Conservation (phyloP, 164 flowering plant genomes). For the Macadamia integrifolia region DNA sequence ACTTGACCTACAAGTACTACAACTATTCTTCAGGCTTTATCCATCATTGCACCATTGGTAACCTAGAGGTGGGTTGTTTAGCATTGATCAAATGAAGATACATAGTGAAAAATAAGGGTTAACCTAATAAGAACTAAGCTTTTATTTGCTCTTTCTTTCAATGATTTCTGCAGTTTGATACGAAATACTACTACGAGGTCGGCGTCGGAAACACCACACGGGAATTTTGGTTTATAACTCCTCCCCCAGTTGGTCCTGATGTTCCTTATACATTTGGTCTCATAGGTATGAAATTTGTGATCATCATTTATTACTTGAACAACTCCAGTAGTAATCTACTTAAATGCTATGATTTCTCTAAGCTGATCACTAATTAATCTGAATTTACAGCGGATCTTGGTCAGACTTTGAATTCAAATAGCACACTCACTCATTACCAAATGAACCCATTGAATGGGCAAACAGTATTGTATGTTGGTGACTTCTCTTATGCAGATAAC, state of each 20-base stretch:
- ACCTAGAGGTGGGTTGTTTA: conserved; percentile 42
- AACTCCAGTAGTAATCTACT: too few relatives aligned
- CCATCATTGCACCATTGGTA: conserved; percentile 57
- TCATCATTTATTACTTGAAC: too few relatives aligned
- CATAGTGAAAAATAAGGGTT: neutral
- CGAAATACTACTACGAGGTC: conserved; percentile 43
- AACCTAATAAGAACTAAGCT: neutral
- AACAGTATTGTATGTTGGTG: conserved; percentile 61
- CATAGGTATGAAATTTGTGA: conserved; percentile 27
- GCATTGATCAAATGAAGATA: too few relatives aligned
- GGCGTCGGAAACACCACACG: conserved; percentile 32
- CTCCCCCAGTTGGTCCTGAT: conserved; percentile 50
- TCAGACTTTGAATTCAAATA: conserved; percentile 64
- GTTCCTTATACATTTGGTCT: conserved; percentile 55
- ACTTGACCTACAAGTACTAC: conserved; percentile 44
- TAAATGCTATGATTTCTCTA: too few relatives aligned
- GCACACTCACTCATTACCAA: conserved; percentile 61
- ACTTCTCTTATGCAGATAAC: conserved; percentile 71
- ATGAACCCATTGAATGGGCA: conserved; percentile 49
- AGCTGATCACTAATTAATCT: too few relatives aligned
- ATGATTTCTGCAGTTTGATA: conserved; percentile 31
- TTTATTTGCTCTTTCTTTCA: neutral
- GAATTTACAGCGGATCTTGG: conserved; percentile 37
- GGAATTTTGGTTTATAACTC: conserved; percentile 47
- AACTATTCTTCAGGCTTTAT: conserved; percentile 75